Evolutionary conservation across 495 filamentous ascomycete genomes (phyloP), one percentile per base, ranked within the genome.

Genomic region (Gamarada debralockiae): DNA sequence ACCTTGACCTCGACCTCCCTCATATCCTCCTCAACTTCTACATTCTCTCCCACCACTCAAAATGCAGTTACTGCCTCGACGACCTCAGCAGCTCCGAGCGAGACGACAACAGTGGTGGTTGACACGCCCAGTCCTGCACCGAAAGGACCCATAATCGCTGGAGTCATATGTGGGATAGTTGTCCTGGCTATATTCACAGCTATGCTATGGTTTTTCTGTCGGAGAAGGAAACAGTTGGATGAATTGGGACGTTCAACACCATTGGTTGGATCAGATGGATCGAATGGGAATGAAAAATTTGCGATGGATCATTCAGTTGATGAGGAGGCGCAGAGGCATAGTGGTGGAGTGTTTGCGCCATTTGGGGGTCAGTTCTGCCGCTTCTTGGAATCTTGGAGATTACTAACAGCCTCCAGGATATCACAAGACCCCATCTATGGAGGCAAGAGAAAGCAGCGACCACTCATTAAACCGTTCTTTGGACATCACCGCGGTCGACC

Each of bases 101-200:
- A 47, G 10, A 6, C 39, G 13, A 38, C 21, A 3, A 9, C 14
- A 7, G 17, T 7, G 13, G 42, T 6, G 13, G 41, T 12, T 25
- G 18, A 3, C 5, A 21, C 52, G 25, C 14, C 52, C 7, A 43
- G 40, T 15, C n/a, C 37, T 20, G 6, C 37, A 6, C 21, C 40
- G 20, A 54, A 54, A 15, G 27, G 18, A 39, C 33, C 52, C 23
- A 49, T 56, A 10, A 55, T 61, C 27, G 54, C 41, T 13, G 58
- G 58, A 25, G 47, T 36, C 0, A 33, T 55, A 3, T 29, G 40
- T 42, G 50, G 45, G 12, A 18, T 57, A 0, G 55, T 52, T 13
- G 46, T 27, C 10, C 1, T 50, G 1, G 17, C 41, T 7, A 41
- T 57, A 2, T 4, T 61, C 7, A 14, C 20, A 9, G 50, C 38